Conservation (phyloP, 2,329 filamentous ascomycete species). For the Ophiocordyceps australis region DNA sequence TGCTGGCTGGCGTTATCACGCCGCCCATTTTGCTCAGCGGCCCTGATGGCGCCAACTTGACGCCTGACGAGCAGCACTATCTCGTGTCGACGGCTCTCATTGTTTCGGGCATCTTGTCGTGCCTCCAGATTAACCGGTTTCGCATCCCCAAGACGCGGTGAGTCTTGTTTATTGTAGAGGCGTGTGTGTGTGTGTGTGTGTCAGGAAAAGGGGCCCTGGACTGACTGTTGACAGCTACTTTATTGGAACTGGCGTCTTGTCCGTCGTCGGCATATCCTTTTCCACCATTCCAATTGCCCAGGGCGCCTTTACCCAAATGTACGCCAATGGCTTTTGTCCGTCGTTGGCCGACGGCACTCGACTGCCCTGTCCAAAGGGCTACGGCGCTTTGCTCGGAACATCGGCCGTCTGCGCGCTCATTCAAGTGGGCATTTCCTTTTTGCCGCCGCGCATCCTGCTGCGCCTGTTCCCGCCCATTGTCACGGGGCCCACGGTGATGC, state of each 20-base stretch:
- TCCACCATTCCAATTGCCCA: slow-evolving; percentile 23
- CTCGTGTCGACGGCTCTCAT: slow-evolving; percentile 65
- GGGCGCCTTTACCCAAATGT: slow-evolving; percentile 62
- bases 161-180: too few species aligned
- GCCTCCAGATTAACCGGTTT: slow-evolving; percentile 62
- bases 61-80: slow-evolving; percentile 46
- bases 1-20: slow-evolving; percentile 60
- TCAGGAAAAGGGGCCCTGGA: background rate
- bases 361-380: slow-evolving; percentile 58
- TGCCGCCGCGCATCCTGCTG: slow-evolving; percentile 49
- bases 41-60: slow-evolving; percentile 44
- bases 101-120: slow-evolving; percentile 57
- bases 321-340: slow-evolving; percentile 50
- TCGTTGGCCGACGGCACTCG: slow-evolving; percentile 40
- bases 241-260: slow-evolving; percentile 62
- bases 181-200: too few species aligned
- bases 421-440: slow-evolving; percentile 58
- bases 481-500: slow-evolving; percentile 50
- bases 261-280: slow-evolving; percentile 46
- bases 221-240: slow-evolving; percentile 36
- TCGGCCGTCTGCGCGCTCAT: slow-evolving; percentile 45
- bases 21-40: slow-evolving; percentile 57
- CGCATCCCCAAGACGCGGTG: slow-evolving; percentile 48
- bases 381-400: slow-evolving; percentile 56
- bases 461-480: slow-evolving; percentile 66